A percentile compares a stretch with the other conserved stretches of the same genome.
Conservation (phyloP, 352 stramenopile genomes). For the Phytophthora kernoviae region DNA sequence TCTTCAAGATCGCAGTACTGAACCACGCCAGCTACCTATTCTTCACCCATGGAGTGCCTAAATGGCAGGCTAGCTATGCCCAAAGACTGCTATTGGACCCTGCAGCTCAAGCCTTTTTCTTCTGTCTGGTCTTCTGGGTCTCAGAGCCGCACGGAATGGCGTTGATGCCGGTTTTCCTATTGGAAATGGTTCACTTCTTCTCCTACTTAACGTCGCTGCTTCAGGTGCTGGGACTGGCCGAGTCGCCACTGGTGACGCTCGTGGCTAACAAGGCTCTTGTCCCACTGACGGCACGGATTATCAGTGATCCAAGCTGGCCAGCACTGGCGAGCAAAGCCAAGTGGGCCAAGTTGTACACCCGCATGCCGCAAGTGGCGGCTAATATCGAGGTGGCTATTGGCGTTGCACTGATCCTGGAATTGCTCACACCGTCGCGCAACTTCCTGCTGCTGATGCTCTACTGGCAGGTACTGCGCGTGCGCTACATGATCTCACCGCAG, state of each 20-base stretch:
- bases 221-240: slow-evolving; percentile 51
- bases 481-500: slow-evolving; percentile 91
- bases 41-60: slow-evolving; percentile 79
- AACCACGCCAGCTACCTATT: slow-evolving; percentile 83
- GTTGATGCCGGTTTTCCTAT: slow-evolving; percentile 75
- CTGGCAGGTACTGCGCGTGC: slow-evolving; percentile 90
- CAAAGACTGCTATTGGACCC: slow-evolving; percentile 84
- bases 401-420: slow-evolving; percentile 77
- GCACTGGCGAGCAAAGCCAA: slow-evolving; percentile 62
- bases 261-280: slow-evolving; percentile 57
- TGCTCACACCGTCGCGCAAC: slow-evolving; percentile 85
- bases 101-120: slow-evolving; percentile 83
- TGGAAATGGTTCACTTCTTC: slow-evolving; percentile 82
- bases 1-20: slow-evolving; percentile 84
- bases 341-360: slow-evolving; percentile 84
- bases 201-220: slow-evolving; percentile 68
- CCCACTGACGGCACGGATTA: slow-evolving; percentile 59
- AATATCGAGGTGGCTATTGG: slow-evolving; percentile 87
- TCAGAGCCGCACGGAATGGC: slow-evolving; percentile 76
- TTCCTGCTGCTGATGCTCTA: slow-evolving; percentile 88
- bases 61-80: slow-evolving; percentile 75
- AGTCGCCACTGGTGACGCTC: slow-evolving; percentile 44
- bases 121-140: slow-evolving; percentile 87
- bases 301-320: slow-evolving; percentile 67
- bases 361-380: slow-evolving; percentile 75